Evolutionary conservation across 495 filamentous ascomycete species (phyloP), one percentile per base, ranked within the genome.

Genomic region (Aspergillus panamensis): DNA sequence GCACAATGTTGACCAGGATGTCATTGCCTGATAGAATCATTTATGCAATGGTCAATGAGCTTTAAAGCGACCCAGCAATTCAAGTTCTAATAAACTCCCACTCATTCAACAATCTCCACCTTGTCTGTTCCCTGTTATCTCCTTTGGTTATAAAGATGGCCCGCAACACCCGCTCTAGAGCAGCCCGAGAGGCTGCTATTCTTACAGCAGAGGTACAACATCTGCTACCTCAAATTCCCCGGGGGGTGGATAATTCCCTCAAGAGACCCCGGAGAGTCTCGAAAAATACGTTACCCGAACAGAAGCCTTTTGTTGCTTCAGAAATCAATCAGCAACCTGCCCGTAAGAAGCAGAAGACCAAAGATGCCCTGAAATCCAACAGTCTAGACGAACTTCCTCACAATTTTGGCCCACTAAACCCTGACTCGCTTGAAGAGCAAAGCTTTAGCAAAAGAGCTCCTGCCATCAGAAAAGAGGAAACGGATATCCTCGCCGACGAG

Each of bases 311-410:
- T 17, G 5, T 13, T 17, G n/a, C 45, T 25, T 54, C 19, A 50
- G 20, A 9, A 21, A 50, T 21, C 14, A 37, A 32, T 37, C 20
- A 31, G 29, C 17, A 47, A 44, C 17, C 53, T 6, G 12, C 57
- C 14, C 31, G 51, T 2, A 61, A 55, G 21, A 69, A 62, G 48
- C 62, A 66, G 14, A 71, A 69, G 39, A 64, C 52, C 48, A 37
- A 21, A 45, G 19, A 48, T 53, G 51, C 43, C 8, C 50, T 60
- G n/a, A 62, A 58, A 21, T 13, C 53, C 1, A 58, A 62, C 16
- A 53, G 55, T 33, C 40, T 57, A 14, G 55, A 69, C 54, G 72
- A 74, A 56, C 72, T 80, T n/a, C 76, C 76, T 29, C 76, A 80
- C 54, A 78, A 78, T 25, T 66, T 78, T 30, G 76, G 75, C 20